These are phyloP conservation scores for Moesziomyces globuligerus DNA, from an alignment of 1,284 basidiomycete species.

Conservation along the genomic window DNA sequence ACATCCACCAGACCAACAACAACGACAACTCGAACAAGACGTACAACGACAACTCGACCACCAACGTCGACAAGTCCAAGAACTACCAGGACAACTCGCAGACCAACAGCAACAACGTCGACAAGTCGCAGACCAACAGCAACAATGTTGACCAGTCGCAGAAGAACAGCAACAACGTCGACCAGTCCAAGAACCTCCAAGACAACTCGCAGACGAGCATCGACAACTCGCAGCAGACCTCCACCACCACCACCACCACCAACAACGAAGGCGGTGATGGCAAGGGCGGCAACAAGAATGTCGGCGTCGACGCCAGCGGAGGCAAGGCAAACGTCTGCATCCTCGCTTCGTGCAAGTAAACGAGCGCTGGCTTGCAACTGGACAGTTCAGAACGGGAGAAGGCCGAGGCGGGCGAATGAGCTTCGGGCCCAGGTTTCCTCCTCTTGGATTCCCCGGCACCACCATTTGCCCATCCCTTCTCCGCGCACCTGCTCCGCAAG, in stretches of 20 bases:
- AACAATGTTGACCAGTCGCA: background rate
- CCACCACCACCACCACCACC: conserved; percentile 2
- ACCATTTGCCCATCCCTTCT: too few species aligned
- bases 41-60: conserved; percentile 1
- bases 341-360: conserved; percentile 22
- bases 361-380: too few species aligned
- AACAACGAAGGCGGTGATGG: conserved; percentile 7
- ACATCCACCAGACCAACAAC: conserved; percentile 12
- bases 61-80: conserved; percentile 4
- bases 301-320: conserved; percentile 5
- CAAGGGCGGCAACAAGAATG: conserved; percentile 14
- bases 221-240: conserved; percentile 9
- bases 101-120: conserved; percentile 14
- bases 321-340: conserved; percentile 30
- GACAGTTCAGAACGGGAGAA: too few species aligned
- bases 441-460: too few species aligned
- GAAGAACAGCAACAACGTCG: conserved; percentile 1
- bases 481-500: too few species aligned
- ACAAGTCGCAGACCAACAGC: conserved; percentile 5
- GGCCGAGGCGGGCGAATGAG: too few species aligned
- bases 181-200: conserved; percentile 5
- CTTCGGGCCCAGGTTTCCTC: too few species aligned
- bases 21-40: conserved; percentile 3
- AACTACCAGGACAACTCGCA: conserved; percentile 10
- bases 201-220: conserved; percentile 9